These are phyloP conservation scores for Calonectria pseudoturangicola DNA, from an alignment of 2,329 filamentous ascomycete genomes.

Conservation along the genomic window DNA sequence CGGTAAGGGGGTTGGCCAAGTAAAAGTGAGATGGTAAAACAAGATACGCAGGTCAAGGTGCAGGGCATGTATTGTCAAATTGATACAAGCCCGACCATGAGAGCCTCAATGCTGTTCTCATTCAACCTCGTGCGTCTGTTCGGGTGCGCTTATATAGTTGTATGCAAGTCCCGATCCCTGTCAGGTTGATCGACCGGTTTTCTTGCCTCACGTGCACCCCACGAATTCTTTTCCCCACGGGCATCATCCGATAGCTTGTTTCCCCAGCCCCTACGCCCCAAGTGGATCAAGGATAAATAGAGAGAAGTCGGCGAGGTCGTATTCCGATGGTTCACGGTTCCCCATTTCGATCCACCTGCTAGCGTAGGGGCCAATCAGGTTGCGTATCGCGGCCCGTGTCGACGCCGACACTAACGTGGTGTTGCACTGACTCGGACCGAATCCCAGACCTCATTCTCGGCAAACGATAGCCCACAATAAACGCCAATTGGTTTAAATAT, in stretches of 20 bases:
- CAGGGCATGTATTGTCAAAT: no score
- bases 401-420: neutral
- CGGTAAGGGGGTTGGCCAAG: neutral
- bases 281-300: no score
- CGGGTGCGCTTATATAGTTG: slow-evolving; percentile 1
- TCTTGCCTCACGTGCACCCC: neutral
- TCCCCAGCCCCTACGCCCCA: no score
- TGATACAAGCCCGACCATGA: neutral
- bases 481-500: no score
- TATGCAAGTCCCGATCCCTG: neutral
- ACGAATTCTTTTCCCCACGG: slow-evolving; percentile 1
- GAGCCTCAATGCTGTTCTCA: neutral
- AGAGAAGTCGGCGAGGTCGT: no score
- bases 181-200: neutral
- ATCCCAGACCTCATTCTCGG: no score
- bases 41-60: no score
- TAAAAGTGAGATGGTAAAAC: neutral
- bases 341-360: neutral
- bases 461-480: no score
- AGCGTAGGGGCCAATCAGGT: neutral
- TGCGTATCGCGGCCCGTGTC: neutral
- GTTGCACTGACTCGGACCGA: neutral
- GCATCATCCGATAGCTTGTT: neutral
- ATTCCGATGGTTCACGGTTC: no score
- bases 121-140: neutral